Evolutionary conservation across 2,329 filamentous ascomycete species (phyloP).

Genomic region (Periconia sp.): DNA sequence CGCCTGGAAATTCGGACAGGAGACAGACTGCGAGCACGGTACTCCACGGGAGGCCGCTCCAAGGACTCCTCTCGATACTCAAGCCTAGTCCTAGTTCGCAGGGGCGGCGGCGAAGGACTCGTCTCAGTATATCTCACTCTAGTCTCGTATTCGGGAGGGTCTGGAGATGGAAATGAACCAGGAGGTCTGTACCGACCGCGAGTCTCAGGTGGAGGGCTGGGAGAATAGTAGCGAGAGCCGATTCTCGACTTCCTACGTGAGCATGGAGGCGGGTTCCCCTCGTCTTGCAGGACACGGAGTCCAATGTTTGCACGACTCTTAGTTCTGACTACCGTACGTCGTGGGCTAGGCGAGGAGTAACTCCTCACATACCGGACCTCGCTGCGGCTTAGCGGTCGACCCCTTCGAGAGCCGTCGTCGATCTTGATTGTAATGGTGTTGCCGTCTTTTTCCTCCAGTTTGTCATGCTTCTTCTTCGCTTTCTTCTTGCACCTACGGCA

Average conservation of each 20-base stretch:
- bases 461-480: conserved; percentile 9
- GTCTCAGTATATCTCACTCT: conserved; percentile 26
- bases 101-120: conserved; percentile 25
- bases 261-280: conserved; percentile 8
- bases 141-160: conserved; percentile 1
- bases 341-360: conserved; percentile 19
- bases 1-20: conserved; percentile 8
- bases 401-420: conserved; percentile 20
- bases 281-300: conserved; percentile 22
- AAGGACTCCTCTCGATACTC: conserved; percentile 18
- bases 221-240: conserved; percentile 17
- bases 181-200: conserved; percentile 16
- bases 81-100: conserved; percentile 14
- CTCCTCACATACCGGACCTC: conserved; percentile 20
- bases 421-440: conserved; percentile 19
- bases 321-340: conserved; percentile 14
- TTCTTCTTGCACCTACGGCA: conserved; percentile 39
- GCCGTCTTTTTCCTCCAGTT: conserved; percentile 12
- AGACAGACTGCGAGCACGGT: conserved; percentile 14
- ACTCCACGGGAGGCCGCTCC: conserved; percentile 11
- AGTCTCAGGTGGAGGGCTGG: conserved; percentile 20
- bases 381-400: conserved; percentile 21
- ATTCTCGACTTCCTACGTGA: neutral
- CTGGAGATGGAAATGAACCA: conserved; percentile 26
- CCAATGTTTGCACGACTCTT: conserved; percentile 26